These are phyloP conservation scores for Plantago lanceolata DNA, from an alignment of 305 asterid species.

Conservation along the genomic window DNA sequence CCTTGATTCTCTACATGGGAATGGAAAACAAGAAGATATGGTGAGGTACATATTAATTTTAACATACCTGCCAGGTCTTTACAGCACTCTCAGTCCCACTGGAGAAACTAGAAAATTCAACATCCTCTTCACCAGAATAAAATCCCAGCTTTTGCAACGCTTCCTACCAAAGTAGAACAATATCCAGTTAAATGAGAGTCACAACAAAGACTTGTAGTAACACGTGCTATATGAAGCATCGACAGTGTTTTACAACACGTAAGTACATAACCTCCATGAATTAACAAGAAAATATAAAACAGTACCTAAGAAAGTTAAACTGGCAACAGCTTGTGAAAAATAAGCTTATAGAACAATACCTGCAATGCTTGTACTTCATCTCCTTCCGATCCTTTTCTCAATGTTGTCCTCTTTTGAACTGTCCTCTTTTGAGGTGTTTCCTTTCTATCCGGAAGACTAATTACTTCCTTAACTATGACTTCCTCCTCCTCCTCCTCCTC, in stretches of 20 bases:
- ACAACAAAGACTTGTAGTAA: background rate
- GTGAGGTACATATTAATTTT: background rate
- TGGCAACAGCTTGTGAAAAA: constrained; percentile 10
- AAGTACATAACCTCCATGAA: background rate
- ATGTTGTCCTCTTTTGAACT: constrained; percentile 39
- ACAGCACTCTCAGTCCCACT: constrained; percentile 88
- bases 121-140: constrained; percentile 94
- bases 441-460: constrained; percentile 41
- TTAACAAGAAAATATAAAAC: background rate
- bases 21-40: background rate
- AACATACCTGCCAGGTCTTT: constrained; percentile 93
- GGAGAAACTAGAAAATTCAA: constrained; percentile 68
- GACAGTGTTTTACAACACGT: background rate
- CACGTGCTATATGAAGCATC: background rate
- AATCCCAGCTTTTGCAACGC: constrained; percentile 74
- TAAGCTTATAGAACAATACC: constrained; percentile 46
- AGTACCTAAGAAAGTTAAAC: background rate
- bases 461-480: constrained; percentile 57
- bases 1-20: constrained; percentile 7
- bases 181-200: background rate
- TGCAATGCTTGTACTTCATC: constrained; percentile 75
- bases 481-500: constrained; percentile 35
- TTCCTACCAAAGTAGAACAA: constrained; percentile 42
- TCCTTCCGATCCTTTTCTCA: constrained; percentile 87
- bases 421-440: constrained; percentile 40